A percentile compares a stretch with the other conserved stretches of the same genome.
Evolutionary conservation across 345 rosid genomes (phyloP).

Genomic region (Pistacia integerrima): DNA sequence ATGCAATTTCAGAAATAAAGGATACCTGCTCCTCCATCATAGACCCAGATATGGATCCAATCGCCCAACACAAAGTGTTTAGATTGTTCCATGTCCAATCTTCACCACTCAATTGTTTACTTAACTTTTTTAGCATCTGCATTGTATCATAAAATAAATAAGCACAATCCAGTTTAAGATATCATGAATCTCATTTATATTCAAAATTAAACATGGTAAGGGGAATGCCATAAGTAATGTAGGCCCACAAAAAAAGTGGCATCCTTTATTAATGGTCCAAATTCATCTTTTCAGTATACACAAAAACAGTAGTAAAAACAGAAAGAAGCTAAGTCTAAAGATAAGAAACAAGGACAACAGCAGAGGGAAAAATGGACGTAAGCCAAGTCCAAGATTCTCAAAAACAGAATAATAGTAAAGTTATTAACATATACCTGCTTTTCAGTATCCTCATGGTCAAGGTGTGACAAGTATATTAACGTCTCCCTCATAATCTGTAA

Average conservation of each 20-base stretch:
- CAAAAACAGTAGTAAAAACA: background rate
- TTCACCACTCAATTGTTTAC: slow-evolving; percentile 93
- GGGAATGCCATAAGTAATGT: background rate
- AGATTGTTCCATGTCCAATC: slow-evolving; percentile 99
- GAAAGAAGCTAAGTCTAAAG: background rate
- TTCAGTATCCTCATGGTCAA: slow-evolving; percentile 98
- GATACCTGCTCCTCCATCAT: slow-evolving; percentile 98
- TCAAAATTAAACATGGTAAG: background rate
- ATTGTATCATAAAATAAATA: slow-evolving; percentile 11
- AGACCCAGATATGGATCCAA: slow-evolving; percentile 98
- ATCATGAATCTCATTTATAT: background rate
- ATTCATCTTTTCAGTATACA: background rate
- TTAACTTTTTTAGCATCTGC: slow-evolving; percentile 94
- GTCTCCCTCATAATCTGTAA: slow-evolving; percentile 99
- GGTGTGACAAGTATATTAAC: slow-evolving; percentile 87
- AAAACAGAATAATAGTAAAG: background rate
- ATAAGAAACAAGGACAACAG: background rate
- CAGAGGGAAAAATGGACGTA: too few relatives aligned
- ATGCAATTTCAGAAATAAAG: background rate
- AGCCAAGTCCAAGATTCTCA: too few relatives aligned
- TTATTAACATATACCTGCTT: slow-evolving; percentile 64
- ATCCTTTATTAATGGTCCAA: background rate
- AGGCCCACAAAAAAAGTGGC: background rate
- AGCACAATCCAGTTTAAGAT: slow-evolving; percentile 10
- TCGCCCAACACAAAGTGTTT: slow-evolving; percentile 98